Evolutionary conservation across 1,139 yeast genomes (phyloP).

Genomic region (Kazachstania sp.): DNA sequence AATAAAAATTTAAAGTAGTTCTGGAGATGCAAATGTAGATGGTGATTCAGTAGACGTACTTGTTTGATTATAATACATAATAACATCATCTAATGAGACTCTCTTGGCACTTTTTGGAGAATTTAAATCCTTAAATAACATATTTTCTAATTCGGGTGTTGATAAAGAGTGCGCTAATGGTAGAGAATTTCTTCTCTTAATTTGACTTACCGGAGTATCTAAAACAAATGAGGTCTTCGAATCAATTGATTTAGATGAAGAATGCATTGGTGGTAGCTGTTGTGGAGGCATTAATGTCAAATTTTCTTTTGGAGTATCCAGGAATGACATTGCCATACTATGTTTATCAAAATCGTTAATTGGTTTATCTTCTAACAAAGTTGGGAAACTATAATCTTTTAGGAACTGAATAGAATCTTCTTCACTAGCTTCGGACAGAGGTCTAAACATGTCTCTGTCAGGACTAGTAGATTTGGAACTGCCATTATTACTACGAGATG

Average conservation of each 20-base stretch:
- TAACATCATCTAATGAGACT: conserved; percentile 26
- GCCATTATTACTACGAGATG: conserved; percentile 13
- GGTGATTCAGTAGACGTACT: conserved; percentile 12
- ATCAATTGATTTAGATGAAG: neutral
- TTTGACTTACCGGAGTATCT: neutral
- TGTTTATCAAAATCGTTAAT: conserved; percentile 1
- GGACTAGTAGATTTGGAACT: conserved; percentile 6
- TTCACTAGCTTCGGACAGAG: neutral
- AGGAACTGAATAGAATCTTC: conserved; percentile 20
- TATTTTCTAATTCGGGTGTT: conserved; percentile 19
- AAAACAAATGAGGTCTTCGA: neutral
- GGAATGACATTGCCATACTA: neutral
- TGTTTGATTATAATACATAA: conserved; percentile 21
- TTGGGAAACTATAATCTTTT: conserved; percentile 25
- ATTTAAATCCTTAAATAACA: conserved; percentile 11
- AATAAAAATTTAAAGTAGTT: neutral
- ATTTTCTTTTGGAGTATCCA: neutral
- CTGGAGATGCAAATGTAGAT: conserved; percentile 2
- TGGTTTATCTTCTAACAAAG: conserved; percentile 19
- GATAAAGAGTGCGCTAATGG: conserved; percentile 3
- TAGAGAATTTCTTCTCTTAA: neutral
- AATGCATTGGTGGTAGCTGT: neutral
- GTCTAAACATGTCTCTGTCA: conserved; percentile 1
- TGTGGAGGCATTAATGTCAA: neutral
- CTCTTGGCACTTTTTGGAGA: conserved; percentile 7